A percentile compares a stretch with the other conserved stretches of the same genome.
Conservation (phyloP, 352 stramenopile species). For the Globisporangium megalacanthum region DNA sequence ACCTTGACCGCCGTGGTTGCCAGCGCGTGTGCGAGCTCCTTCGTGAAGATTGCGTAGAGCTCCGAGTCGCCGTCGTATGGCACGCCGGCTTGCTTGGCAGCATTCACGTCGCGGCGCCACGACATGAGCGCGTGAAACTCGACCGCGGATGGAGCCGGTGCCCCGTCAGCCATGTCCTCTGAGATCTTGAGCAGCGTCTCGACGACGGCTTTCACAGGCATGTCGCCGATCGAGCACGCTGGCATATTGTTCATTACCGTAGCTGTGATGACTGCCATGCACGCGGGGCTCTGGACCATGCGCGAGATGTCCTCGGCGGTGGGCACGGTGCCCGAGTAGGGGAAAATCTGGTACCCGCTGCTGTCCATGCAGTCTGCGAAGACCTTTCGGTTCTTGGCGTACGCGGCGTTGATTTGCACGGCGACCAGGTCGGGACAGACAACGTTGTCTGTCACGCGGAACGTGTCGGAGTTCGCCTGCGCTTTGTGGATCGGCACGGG, state of each 20-base stretch:
- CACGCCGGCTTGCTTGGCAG: constrained; percentile 35
- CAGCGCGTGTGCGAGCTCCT: constrained; percentile 29
- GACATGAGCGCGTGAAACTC: constrained; percentile 47
- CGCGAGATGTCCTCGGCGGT: constrained; percentile 26
- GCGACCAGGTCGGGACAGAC: constrained; percentile 36
- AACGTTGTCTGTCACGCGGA: constrained; percentile 39
- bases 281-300: constrained; percentile 39
- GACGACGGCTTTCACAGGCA: constrained; percentile 46
- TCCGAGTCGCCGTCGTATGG: constrained; percentile 45
- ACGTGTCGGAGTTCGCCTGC: constrained; percentile 30
- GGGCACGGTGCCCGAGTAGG: constrained; percentile 44
- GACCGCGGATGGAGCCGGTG: constrained; percentile 21
- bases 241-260: constrained; percentile 34
- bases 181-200: constrained; percentile 67
- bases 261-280: constrained; percentile 43
- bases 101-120: constrained; percentile 47
- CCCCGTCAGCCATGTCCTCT: constrained; percentile 25
- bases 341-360: constrained; percentile 53
- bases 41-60: constrained; percentile 44
- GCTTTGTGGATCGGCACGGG: constrained; percentile 27
- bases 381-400: constrained; percentile 38
- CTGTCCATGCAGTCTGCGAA: constrained; percentile 43
- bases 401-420: constrained; percentile 32
- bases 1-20: constrained; percentile 33
- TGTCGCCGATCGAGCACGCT: constrained; percentile 41